phyloP scores from a whole-genome alignment of 495 filamentous ascomycete species.

The Annulohypoxylon nitens region DNA sequence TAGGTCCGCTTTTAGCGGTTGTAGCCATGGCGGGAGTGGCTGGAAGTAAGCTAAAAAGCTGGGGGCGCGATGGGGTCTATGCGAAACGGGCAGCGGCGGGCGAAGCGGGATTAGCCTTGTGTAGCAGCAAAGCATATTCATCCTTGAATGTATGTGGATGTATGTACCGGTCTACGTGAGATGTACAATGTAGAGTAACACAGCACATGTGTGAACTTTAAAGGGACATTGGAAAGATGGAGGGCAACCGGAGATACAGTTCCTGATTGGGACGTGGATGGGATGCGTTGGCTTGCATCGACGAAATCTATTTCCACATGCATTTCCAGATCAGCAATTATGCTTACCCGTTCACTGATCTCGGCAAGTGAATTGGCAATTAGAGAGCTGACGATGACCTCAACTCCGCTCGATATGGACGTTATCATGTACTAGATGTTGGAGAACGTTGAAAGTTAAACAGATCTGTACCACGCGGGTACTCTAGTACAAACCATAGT shows the following conservation, averaged over 20 bases:
- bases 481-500: too few species aligned
- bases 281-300: constrained; percentile 34
- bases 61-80: constrained; percentile 22
- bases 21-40: constrained; percentile 39
- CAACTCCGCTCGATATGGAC: not conserved
- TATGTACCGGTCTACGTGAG: not conserved
- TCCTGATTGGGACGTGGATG: constrained; percentile 31
- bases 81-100: constrained; percentile 22
- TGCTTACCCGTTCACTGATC: not conserved
- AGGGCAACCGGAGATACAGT: constrained; percentile 38
- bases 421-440: not conserved
- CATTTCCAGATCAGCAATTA: constrained; percentile 11
- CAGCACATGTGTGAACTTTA: not conserved
- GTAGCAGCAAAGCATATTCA: not conserved
- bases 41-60: constrained; percentile 19
- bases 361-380: not conserved
- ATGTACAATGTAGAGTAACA: too few species aligned
- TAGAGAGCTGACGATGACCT: constrained; percentile 3
- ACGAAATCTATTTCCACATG: not conserved
- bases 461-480: too few species aligned
- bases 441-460: not conserved
- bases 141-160: too few species aligned
- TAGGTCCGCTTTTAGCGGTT: constrained; percentile 45
- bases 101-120: constrained; percentile 30
- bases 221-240: constrained; percentile 9